Percentiles rank a stretch among this genome's conserved stretches.
These are phyloP conservation scores for Auricularia heimuer DNA, from an alignment of 768 basidiomycete species.

Conservation along the genomic window DNA sequence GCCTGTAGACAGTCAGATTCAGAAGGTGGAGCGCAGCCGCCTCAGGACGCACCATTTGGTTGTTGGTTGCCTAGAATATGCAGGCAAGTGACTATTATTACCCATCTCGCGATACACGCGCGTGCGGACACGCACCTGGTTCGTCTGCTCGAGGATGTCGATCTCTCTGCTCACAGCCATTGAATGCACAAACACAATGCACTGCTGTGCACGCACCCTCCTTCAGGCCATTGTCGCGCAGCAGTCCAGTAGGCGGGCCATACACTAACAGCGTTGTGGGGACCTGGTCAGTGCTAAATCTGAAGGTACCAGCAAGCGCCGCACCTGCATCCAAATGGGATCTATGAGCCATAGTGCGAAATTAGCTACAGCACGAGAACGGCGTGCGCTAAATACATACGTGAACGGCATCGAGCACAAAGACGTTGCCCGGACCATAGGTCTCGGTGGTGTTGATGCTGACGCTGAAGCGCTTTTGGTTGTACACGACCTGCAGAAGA, in stretches of 20 bases:
- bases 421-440: neutral
- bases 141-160: constrained; percentile 4
- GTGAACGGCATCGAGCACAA: neutral
- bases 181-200: neutral
- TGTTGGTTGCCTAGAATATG: neutral
- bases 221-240: neutral
- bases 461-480: neutral
- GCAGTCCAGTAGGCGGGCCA: constrained; percentile 1
- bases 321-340: neutral
- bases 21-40: neutral
- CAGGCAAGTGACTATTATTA: neutral
- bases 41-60: neutral
- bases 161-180: neutral
- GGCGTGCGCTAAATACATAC: neutral
- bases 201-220: neutral
- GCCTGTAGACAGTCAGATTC: neutral
- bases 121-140: neutral
- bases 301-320: neutral
- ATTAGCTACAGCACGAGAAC: neutral
- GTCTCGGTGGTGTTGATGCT: neutral
- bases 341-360: neutral
- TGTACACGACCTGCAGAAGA: neutral
- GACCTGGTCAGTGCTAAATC: neutral
- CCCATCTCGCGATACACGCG: neutral
- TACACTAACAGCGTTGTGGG: neutral